These are phyloP conservation scores for Mucor piriformis DNA, from an alignment of 371 early-diverging fungal species.

Conservation along the genomic window DNA sequence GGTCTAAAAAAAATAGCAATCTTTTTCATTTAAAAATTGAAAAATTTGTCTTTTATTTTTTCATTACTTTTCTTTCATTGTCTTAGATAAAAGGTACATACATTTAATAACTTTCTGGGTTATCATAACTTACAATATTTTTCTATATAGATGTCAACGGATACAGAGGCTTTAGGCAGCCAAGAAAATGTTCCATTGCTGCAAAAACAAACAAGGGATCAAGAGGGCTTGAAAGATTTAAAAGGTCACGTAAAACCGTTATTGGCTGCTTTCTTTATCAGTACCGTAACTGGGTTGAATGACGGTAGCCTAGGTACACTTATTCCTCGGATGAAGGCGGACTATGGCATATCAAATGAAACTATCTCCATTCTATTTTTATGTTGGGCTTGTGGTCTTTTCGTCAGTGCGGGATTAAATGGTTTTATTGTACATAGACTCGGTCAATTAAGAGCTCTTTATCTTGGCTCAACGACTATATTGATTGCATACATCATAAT, in stretches of 20 bases:
- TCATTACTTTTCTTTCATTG: no score
- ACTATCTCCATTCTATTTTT: constrained; percentile 32
- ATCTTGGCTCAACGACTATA: constrained; percentile 18
- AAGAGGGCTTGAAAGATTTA: constrained; percentile 22
- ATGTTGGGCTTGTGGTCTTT: constrained; percentile 29
- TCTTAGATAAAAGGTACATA: no score
- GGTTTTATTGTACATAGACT: constrained; percentile 30
- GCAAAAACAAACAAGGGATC: constrained; percentile 5
- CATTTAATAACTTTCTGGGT: no score
- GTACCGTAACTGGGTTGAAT: constrained; percentile 30
- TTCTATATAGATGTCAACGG: no score
- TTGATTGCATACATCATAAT: constrained; percentile 21
- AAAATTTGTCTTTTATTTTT: background rate
- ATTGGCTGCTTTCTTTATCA: constrained; percentile 18
- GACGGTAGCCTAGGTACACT: constrained; percentile 39
- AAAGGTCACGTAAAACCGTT: constrained; percentile 21
- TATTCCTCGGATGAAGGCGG: constrained; percentile 29
- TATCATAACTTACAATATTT: no score
- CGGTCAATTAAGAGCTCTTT: constrained; percentile 28
- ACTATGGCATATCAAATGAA: constrained; percentile 33
- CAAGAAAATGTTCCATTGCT: constrained; percentile 8
- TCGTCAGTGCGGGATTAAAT: constrained; percentile 28
- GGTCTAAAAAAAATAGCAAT: no score
- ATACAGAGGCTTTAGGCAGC: background rate
- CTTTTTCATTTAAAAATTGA: no score